Conservation (phyloP, 768 basidiomycete species). For the Boletellus emodensis region DNA sequence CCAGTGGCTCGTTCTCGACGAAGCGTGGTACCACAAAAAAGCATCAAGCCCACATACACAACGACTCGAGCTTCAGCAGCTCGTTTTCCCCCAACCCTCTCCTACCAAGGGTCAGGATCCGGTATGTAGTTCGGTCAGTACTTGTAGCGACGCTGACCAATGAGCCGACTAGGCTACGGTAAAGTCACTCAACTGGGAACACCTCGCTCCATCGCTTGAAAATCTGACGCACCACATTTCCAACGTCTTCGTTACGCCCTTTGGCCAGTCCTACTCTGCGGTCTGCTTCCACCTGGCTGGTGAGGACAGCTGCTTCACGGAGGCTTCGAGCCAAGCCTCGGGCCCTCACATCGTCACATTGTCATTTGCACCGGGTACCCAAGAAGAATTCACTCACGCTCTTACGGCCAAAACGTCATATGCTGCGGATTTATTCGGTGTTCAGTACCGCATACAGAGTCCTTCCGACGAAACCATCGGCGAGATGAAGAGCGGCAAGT, state of each 20-base stretch:
- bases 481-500: constrained; percentile 77
- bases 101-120: constrained; percentile 33
- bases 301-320: constrained; percentile 38
- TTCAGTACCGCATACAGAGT: constrained; percentile 51
- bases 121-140: constrained; percentile 21
- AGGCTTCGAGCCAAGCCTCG: constrained; percentile 31
- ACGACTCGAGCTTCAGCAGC: constrained; percentile 68
- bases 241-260: constrained; percentile 35
- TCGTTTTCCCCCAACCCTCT: constrained; percentile 55
- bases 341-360: constrained; percentile 45
- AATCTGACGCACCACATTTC: constrained; percentile 52
- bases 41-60: constrained; percentile 28
- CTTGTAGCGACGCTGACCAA: constrained; percentile 1
- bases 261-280: constrained; percentile 46
- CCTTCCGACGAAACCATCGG: constrained; percentile 49
- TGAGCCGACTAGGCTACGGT: constrained; percentile 22
- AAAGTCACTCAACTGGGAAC: constrained; percentile 34
- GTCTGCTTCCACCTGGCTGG: constrained; percentile 45
- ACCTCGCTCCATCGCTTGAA: constrained; percentile 40
- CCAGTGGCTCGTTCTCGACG: constrained; percentile 62
- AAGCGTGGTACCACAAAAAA: constrained; percentile 46
- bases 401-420: constrained; percentile 30
- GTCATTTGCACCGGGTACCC: constrained; percentile 45
- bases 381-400: constrained; percentile 49
- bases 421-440: constrained; percentile 35